These are phyloP conservation scores for Salix exigua DNA, from an alignment of 345 rosid species.

Conservation along the genomic window DNA sequence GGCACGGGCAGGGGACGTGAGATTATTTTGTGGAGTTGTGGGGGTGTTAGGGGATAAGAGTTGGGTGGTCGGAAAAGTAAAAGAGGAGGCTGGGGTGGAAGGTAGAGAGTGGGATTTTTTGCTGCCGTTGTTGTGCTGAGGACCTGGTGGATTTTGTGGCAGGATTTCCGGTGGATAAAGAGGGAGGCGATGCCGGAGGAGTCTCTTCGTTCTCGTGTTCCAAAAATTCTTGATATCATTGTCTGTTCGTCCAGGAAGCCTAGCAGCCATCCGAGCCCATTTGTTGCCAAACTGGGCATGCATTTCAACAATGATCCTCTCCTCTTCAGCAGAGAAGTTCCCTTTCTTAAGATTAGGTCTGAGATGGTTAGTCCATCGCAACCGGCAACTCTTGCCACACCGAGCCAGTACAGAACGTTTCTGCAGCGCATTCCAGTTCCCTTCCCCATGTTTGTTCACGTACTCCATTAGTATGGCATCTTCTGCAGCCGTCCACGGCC, in stretches of 20 bases:
- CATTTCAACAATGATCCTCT: slow-evolving; percentile 21
- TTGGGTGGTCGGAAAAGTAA: slow-evolving; percentile 10
- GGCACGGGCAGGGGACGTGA: neutral
- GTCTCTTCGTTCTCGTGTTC: slow-evolving; percentile 28
- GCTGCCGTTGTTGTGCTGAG: neutral
- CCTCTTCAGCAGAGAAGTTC: slow-evolving; percentile 18
- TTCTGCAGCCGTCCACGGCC: slow-evolving; percentile 30
- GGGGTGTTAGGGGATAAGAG: neutral
- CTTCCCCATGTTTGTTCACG: slow-evolving; percentile 27
- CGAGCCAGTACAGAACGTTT: slow-evolving; percentile 20
- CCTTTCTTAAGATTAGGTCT: slow-evolving; percentile 22
- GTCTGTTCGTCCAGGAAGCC: slow-evolving; percentile 30
- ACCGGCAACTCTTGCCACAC: slow-evolving; percentile 27
- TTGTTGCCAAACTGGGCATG: slow-evolving; percentile 27
- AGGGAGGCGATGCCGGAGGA: slow-evolving; percentile 23
- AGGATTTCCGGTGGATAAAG: slow-evolving; percentile 40
- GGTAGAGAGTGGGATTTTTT: neutral
- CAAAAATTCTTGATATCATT: slow-evolving; percentile 29
- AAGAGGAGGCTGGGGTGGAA: slow-evolving; percentile 10
- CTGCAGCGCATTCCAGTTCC: slow-evolving; percentile 29
- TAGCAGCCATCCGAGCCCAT: slow-evolving; percentile 30
- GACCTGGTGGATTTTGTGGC: slow-evolving; percentile 29
- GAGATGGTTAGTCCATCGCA: slow-evolving; percentile 30
- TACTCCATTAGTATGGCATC: slow-evolving; percentile 22
- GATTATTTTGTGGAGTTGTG: neutral